Percentiles rank a stretch among this genome's conserved stretches.
Evolutionary conservation across 202 grass and related monocot species (phyloP).

Genomic region (Schoenoplectus tabernaemontani): DNA sequence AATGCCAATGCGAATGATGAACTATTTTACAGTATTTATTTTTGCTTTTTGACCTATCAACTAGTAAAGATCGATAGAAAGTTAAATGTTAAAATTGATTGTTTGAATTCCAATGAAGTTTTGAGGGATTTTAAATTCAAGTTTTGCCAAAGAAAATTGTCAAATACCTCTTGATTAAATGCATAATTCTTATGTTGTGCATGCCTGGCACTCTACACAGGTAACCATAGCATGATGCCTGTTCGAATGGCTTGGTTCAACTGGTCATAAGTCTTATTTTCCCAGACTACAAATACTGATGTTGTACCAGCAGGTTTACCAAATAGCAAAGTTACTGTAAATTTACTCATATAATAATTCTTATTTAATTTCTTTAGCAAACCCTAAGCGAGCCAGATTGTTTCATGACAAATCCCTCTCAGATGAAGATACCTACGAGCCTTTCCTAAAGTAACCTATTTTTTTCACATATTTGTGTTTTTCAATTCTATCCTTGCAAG

Average conservation of each 20-base stretch:
- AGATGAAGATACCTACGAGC: constrained; percentile 84
- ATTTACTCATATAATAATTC: constrained; percentile 24
- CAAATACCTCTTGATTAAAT: neutral
- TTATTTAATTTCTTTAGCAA: constrained; percentile 50
- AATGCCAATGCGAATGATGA: neutral
- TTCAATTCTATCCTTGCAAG: neutral
- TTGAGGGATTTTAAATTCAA: neutral
- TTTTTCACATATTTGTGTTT: constrained; percentile 18
- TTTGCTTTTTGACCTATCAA: neutral
- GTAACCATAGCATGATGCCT: neutral
- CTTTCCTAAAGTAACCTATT: constrained; percentile 77
- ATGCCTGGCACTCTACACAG: neutral
- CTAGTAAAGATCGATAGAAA: neutral
- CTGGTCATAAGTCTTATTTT: neutral
- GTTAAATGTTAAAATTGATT: neutral
- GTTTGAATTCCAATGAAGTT: neutral
- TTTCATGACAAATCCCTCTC: constrained; percentile 75
- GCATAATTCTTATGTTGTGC: neutral
- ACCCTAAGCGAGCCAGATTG: constrained; percentile 61
- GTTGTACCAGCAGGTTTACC: neutral
- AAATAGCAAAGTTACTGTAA: constrained; percentile 1
- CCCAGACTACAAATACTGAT: neutral
- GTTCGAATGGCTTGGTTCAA: neutral
- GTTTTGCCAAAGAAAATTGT: neutral
- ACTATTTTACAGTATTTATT: constrained; percentile 1